Conservation (phyloP, 768 basidiomycete genomes). For the Sarcomyxa edulis region DNA sequence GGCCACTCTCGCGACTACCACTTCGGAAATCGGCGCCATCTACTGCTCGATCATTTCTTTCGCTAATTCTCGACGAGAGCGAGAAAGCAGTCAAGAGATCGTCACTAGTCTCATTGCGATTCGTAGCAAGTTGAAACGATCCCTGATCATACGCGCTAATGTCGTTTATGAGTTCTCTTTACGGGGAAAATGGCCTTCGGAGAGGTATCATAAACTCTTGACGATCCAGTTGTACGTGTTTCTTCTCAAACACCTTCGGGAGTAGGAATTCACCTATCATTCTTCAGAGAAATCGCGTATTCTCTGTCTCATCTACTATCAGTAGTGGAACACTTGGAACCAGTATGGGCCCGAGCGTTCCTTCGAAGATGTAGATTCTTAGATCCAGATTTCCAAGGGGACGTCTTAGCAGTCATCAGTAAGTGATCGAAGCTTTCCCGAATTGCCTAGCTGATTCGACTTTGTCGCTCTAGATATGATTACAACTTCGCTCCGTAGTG, state of each 20-base stretch:
- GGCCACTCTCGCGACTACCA: conserved; percentile 60
- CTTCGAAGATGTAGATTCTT: conserved; percentile 68
- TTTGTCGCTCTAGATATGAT: conserved; percentile 48
- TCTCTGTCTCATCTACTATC: conserved; percentile 72
- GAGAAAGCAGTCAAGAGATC: conserved; percentile 49
- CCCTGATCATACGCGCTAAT: conserved; percentile 49
- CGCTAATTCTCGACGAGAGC: conserved; percentile 47
- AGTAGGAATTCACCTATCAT: too few relatives aligned
- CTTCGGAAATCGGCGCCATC: conserved; percentile 59
- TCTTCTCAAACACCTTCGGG: too few relatives aligned
- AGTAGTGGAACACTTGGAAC: conserved; percentile 65
- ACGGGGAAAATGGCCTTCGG: conserved; percentile 73
- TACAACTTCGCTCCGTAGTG: conserved; percentile 69
- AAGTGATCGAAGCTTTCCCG: conserved; percentile 14
- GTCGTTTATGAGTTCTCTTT: conserved; percentile 75
- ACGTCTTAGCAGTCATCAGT: conserved; percentile 80
- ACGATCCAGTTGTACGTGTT: conserved; percentile 59
- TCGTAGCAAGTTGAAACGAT: conserved; percentile 65
- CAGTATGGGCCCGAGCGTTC: conserved; percentile 74
- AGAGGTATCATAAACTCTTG: conserved; percentile 65
- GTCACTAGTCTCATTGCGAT: conserved; percentile 67
- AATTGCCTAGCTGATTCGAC: background rate
- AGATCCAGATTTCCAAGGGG: conserved; percentile 80
- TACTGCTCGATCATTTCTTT: conserved; percentile 77
- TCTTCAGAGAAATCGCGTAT: conserved; percentile 57